Evolutionary conservation across 2,329 filamentous ascomycete species (phyloP).

Genomic region (Alternaria consortialis): DNA sequence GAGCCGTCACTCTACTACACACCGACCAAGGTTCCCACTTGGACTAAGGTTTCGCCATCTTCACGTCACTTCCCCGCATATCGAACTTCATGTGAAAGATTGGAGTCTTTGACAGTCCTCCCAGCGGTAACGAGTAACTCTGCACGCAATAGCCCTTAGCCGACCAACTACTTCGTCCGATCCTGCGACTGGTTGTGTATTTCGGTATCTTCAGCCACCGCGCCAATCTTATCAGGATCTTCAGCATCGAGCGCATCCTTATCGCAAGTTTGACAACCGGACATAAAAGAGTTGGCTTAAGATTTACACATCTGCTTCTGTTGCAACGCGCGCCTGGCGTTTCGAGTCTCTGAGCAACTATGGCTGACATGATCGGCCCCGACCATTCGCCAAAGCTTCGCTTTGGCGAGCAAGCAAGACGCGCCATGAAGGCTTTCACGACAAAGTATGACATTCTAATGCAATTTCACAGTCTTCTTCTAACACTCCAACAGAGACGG

Average conservation of each 20-base stretch:
- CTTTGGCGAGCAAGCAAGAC: constrained; percentile 52
- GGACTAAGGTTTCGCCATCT: constrained; percentile 10
- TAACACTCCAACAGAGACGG: constrained; percentile 64
- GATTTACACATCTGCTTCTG: neutral
- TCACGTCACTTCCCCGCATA: constrained; percentile 34
- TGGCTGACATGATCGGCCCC: constrained; percentile 56
- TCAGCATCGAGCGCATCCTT: constrained; percentile 16
- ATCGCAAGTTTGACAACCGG: constrained; percentile 15
- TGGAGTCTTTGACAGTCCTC: constrained; percentile 22
- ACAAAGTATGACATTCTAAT: constrained; percentile 53
- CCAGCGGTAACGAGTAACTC: constrained; percentile 17
- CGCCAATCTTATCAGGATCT: constrained; percentile 28
- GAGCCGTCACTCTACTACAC: constrained; percentile 16
- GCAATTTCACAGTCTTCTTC: neutral
- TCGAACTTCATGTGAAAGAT: constrained; percentile 19
- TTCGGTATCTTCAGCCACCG: constrained; percentile 28
- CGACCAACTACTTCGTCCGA: constrained; percentile 2
- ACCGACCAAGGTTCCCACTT: constrained; percentile 10
- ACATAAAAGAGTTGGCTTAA: neutral
- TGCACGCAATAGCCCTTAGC: constrained; percentile 16
- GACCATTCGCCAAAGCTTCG: constrained; percentile 53
- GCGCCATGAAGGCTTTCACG: constrained; percentile 57
- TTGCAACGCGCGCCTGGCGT: neutral
- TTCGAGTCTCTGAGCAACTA: constrained; percentile 5
- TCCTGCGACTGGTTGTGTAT: constrained; percentile 18